phyloP scores from a whole-genome alignment of 2,329 filamentous ascomycete genomes.

The Lachnellula hyalina region DNA sequence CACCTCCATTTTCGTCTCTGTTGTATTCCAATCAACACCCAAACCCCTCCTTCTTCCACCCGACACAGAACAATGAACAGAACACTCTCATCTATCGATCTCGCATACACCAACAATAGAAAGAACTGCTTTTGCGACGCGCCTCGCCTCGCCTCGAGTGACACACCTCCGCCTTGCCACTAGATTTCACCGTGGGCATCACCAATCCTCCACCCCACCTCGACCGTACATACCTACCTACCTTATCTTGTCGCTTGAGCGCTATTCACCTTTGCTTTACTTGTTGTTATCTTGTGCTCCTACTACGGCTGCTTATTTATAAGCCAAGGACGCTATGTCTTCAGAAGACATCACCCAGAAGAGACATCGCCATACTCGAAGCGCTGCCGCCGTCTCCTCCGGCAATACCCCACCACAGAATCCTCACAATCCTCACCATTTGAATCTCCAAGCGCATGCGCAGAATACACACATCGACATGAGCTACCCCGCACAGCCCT shows the following conservation, averaged over 20 bases:
- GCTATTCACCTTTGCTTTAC: constrained; percentile 8
- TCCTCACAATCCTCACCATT: constrained; percentile 42
- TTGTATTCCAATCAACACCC: constrained; percentile 8
- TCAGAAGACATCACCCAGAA: constrained; percentile 34
- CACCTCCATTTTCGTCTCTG: constrained; percentile 4
- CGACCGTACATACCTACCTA: constrained; percentile 1
- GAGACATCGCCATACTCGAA: constrained; percentile 30
- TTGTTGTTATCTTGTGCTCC: constrained; percentile 15
- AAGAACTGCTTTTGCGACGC: constrained; percentile 15
- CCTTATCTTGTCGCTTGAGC: constrained; percentile 3
- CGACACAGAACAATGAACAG: constrained; percentile 25
- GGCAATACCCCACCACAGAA: constrained; percentile 24
- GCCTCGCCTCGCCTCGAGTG: constrained; percentile 16
- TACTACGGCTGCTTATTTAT: constrained; percentile 39
- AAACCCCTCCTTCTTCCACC: not conserved
- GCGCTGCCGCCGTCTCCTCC: constrained; percentile 19
- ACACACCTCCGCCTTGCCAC: constrained; percentile 20
- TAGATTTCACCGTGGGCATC: constrained; percentile 1
- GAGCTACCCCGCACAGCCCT: constrained; percentile 21
- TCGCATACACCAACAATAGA: constrained; percentile 12
- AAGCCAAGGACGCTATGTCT: constrained; percentile 43
- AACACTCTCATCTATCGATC: constrained; percentile 15
- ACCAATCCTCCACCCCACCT: constrained; percentile 1
- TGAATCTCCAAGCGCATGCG: constrained; percentile 35
- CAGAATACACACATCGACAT: constrained; percentile 30